Evolutionary conservation across 2,329 filamentous ascomycete genomes (phyloP).

Genomic region (Colletotrichum tanaceti): DNA sequence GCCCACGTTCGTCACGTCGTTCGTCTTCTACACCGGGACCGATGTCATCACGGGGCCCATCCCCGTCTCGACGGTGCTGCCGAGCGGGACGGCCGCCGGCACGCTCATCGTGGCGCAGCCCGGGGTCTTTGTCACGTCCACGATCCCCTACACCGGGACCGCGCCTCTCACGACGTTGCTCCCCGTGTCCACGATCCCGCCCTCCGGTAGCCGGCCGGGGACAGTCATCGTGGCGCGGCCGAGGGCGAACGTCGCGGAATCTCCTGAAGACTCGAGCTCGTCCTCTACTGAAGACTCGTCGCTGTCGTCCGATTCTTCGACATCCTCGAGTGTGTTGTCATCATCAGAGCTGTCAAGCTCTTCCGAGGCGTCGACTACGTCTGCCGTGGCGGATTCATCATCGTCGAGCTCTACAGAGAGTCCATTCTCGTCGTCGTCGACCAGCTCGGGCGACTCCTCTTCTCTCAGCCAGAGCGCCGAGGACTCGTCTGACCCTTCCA

Average conservation of each 20-base stretch:
- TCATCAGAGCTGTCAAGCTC: not conserved
- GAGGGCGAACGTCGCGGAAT: too few species aligned
- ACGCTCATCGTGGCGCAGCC: slow-evolving; percentile 24
- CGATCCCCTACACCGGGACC: slow-evolving; percentile 3
- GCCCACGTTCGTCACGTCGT: slow-evolving; percentile 25
- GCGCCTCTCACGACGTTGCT: not conserved
- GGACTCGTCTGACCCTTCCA: not conserved
- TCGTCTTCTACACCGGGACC: slow-evolving; percentile 13
- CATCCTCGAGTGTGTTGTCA: too few species aligned
- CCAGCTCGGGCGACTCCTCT: not conserved
- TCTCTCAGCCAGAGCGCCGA: not conserved
- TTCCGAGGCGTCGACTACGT: not conserved
- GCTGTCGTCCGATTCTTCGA: not conserved
- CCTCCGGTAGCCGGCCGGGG: slow-evolving; percentile 19
- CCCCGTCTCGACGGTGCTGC: slow-evolving; percentile 24
- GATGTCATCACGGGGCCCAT: slow-evolving; percentile 4
- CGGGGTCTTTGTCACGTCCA: slow-evolving; percentile 5
- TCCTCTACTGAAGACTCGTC: not conserved
- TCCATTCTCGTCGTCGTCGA: not conserved
- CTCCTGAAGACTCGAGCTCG: not conserved
- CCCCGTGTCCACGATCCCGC: slow-evolving; percentile 11
- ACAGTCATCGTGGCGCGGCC: slow-evolving; percentile 20
- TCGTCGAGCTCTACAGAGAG: not conserved
- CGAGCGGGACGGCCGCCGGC: slow-evolving; percentile 22
- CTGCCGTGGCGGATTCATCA: not conserved